Evolutionary conservation across 1,139 yeast species (phyloP).

Genomic region (Geotrichum citri-aurantii): DNA sequence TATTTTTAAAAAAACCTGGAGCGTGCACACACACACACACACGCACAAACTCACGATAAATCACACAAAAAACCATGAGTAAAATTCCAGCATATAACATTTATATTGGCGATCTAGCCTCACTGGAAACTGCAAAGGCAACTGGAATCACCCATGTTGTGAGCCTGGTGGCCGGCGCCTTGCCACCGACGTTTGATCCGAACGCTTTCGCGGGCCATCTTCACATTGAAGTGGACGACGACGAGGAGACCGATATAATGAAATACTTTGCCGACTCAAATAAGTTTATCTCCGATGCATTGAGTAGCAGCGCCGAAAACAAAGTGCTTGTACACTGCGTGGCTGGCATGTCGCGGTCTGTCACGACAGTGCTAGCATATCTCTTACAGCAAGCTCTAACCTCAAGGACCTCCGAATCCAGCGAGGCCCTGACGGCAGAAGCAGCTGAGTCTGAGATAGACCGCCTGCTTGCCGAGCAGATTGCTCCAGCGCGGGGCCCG

Average conservation of each 20-base stretch:
- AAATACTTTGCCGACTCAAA: constrained; percentile 56
- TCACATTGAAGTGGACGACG: constrained; percentile 67
- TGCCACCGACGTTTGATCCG: background rate
- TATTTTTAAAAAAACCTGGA: no score
- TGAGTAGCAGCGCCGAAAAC: constrained; percentile 34
- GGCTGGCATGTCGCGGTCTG: constrained; percentile 85
- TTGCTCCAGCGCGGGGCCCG: constrained; percentile 50
- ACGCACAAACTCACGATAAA: no score
- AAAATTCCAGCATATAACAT: constrained; percentile 1
- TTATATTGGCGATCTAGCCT: constrained; percentile 1
- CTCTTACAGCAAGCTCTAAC: constrained; percentile 46
- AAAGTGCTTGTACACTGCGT: constrained; percentile 41
- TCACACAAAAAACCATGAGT: background rate
- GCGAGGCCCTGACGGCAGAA: background rate
- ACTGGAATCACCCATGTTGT: background rate
- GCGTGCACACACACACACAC: no score
- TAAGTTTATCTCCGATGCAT: constrained; percentile 59
- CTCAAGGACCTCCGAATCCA: background rate
- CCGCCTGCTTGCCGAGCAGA: constrained; percentile 61
- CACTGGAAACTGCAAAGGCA: background rate
- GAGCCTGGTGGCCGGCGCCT: background rate
- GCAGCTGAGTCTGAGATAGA: constrained; percentile 50
- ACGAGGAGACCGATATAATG: constrained; percentile 54
- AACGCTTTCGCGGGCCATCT: constrained; percentile 35
- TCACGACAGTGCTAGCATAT: constrained; percentile 67